Percentiles rank a stretch among this genome's conserved stretches.
Conservation (phyloP, 305 asterid species). For the Solanum hybrid region DNA sequence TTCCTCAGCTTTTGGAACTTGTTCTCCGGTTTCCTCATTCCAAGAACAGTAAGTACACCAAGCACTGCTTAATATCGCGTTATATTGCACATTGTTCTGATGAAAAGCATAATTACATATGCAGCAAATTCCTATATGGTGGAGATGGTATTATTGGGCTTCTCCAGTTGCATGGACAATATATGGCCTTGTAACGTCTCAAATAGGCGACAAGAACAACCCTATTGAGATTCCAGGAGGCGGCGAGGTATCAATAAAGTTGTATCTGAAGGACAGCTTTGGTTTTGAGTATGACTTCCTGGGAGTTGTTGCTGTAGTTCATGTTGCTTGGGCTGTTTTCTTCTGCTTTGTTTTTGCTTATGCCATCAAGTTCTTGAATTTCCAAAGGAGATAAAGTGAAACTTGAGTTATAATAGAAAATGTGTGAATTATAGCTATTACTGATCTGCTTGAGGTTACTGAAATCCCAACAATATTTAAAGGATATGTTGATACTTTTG, state of each 20-base stretch:
- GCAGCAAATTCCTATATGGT: constrained; percentile 93
- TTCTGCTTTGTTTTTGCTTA: constrained; percentile 68
- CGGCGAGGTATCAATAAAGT: constrained; percentile 26
- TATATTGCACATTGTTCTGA: neutral
- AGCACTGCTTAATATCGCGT: neutral
- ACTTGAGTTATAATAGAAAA: neutral
- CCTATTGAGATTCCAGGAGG: constrained; percentile 45
- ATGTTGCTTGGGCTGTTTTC: constrained; percentile 62
- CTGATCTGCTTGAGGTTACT: neutral
- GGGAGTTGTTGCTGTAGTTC: constrained; percentile 58
- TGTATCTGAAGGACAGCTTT: constrained; percentile 28
- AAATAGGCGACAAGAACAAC: constrained; percentile 44
- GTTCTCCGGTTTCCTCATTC: constrained; percentile 79
- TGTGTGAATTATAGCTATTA: neutral
- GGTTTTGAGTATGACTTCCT: constrained; percentile 73
- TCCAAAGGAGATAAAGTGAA: constrained; percentile 60
- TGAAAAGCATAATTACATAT: neutral
- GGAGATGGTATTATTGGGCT: constrained; percentile 99
- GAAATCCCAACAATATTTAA: neutral
- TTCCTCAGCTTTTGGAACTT: constrained; percentile 97
- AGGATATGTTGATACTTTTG: neutral
- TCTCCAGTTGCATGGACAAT: constrained; percentile 93
- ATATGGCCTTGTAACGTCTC: constrained; percentile 80
- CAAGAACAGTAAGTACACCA: constrained; percentile 59
- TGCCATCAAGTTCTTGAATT: constrained; percentile 75